Conservation (phyloP, 495 filamentous ascomycete genomes). For the Neurospora sp. region DNA sequence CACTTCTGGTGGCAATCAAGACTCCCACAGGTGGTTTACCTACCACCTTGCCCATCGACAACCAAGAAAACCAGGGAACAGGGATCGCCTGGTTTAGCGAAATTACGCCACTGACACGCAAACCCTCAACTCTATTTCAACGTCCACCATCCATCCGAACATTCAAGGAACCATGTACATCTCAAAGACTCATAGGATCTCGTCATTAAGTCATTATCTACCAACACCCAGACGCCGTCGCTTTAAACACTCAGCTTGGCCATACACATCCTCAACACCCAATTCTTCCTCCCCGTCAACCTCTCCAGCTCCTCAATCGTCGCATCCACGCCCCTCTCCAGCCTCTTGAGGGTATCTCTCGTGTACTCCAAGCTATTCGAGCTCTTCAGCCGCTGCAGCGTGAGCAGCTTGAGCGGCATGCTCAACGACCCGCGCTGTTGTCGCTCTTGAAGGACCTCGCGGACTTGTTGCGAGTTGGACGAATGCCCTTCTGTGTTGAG, state of each 20-base stretch:
- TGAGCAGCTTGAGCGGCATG: not conserved
- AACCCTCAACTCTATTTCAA: too few relatives aligned
- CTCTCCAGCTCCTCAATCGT: not conserved
- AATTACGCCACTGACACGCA: too few relatives aligned
- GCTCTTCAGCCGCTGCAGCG: not conserved
- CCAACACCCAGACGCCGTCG: not conserved
- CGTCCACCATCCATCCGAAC: too few relatives aligned
- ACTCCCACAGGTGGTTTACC: too few relatives aligned
- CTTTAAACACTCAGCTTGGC: not conserved
- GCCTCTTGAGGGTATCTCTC: not conserved
- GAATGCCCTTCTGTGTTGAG: not conserved
- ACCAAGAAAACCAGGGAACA: too few relatives aligned
- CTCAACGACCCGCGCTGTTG: not conserved
- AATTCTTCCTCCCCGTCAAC: not conserved
- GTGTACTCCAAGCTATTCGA: not conserved
- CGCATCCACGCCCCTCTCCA: not conserved
- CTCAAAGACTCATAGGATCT: too few relatives aligned
- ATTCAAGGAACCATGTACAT: too few relatives aligned
- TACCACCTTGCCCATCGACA: too few relatives aligned
- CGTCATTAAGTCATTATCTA: not conserved
- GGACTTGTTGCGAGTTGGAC: not conserved
- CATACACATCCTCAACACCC: not conserved
- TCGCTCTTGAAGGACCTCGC: not conserved
- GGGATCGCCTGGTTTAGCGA: too few relatives aligned
- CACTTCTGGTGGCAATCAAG: too few relatives aligned